phyloP scores from a whole-genome alignment of 139 green algal species.

The Deuterostichococcus epilithicus region DNA sequence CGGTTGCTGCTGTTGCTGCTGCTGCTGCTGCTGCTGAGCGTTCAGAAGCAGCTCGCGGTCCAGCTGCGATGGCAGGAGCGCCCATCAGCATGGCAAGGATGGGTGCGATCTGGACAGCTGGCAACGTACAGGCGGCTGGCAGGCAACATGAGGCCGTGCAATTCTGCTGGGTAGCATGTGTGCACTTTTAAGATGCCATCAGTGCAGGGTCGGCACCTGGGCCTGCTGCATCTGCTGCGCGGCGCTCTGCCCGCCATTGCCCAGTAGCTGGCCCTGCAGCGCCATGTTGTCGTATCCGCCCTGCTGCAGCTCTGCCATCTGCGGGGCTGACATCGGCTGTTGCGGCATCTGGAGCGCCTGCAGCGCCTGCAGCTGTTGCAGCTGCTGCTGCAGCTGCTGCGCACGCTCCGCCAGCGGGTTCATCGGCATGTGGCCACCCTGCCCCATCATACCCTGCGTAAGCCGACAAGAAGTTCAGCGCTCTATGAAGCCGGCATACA shows the following conservation, averaged over 20 bases:
- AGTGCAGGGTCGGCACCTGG: too few species aligned
- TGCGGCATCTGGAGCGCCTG: neutral
- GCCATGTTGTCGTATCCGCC: conserved; percentile 18
- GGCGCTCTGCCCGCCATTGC: neutral
- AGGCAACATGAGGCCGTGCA: neutral
- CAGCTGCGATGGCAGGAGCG: conserved; percentile 5
- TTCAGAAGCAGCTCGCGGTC: conserved; percentile 2
- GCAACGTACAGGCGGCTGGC: too few species aligned
- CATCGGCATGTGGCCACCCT: neutral
- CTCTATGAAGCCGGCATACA: neutral
- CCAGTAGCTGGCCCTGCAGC: neutral
- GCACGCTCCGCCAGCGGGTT: conserved; percentile 6
- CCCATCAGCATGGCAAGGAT: too few species aligned
- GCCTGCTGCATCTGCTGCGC: neutral
- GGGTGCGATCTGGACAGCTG: too few species aligned
- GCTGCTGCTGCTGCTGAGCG: conserved; percentile 16
- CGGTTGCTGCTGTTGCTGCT: conserved; percentile 6
- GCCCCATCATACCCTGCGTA: neutral
- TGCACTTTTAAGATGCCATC: too few species aligned
- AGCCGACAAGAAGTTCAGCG: neutral
- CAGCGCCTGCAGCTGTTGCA: conserved; percentile 11
- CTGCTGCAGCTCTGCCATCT: conserved; percentile 12
- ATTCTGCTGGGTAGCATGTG: too few species aligned
- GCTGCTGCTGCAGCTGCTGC: conserved; percentile 14
- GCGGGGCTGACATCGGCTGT: neutral